phyloP scores from a whole-genome alignment of 2,329 filamentous ascomycete species.

The Neophaeococcomyces aloes region DNA sequence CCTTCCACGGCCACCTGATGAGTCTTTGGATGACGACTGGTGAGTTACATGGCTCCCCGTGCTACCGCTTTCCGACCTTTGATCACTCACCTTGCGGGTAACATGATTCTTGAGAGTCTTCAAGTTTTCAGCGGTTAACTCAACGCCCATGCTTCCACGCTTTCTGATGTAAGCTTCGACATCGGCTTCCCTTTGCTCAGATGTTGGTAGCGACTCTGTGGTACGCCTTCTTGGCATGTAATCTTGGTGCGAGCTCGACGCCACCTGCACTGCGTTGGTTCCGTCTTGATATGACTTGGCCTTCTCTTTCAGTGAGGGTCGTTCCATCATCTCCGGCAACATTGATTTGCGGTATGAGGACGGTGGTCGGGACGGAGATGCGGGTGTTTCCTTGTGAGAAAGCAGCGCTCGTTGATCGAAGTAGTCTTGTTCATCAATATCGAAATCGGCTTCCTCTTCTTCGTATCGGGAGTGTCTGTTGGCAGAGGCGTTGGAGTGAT shows the following conservation, averaged over 20 bases:
- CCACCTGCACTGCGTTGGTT: not conserved
- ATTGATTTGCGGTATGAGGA: constrained; percentile 12
- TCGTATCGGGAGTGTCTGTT: constrained; percentile 8
- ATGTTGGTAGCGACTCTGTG: constrained; percentile 1
- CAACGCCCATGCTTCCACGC: constrained; percentile 11
- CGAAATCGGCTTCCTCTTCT: constrained; percentile 10
- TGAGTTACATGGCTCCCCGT: constrained; percentile 19
- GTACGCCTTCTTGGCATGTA: constrained; percentile 2
- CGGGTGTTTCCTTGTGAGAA: constrained; percentile 10
- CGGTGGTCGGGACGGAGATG: constrained; percentile 16
- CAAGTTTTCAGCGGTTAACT: constrained; percentile 18
- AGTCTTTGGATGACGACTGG: constrained; percentile 21
- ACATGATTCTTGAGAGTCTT: constrained; percentile 13
- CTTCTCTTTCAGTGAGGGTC: constrained; percentile 11
- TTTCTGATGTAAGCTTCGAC: constrained; percentile 17
- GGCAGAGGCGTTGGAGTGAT: constrained; percentile 10
- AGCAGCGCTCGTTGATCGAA: constrained; percentile 9
- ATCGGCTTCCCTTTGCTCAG: constrained; percentile 12
- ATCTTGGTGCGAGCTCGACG: not conserved
- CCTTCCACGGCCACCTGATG: constrained; percentile 9
- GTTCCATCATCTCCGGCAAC: constrained; percentile 9
- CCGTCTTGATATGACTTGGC: constrained; percentile 7
- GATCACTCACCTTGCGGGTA: constrained; percentile 10
- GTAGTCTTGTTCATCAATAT: constrained; percentile 10
- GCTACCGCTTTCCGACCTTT: constrained; percentile 19